phyloP scores from a whole-genome alignment of 176 grass and related monocot genomes.

The Stipa capillata region DNA sequence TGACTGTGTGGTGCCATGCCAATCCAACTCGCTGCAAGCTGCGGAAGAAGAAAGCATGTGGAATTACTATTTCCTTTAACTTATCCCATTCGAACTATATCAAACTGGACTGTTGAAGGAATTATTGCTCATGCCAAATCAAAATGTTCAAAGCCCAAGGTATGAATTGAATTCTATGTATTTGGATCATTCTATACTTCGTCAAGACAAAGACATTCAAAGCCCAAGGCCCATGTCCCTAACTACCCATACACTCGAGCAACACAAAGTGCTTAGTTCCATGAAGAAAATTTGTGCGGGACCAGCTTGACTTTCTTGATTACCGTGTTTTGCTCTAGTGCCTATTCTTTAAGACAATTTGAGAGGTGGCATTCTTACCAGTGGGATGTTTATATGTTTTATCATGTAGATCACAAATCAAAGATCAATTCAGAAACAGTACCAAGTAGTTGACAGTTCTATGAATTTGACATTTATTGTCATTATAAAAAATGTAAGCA shows the following conservation, averaged over 20 bases:
- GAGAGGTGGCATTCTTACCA: background rate
- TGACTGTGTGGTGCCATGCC: conserved; percentile 22
- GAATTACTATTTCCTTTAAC: conserved; percentile 25
- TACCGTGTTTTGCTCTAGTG: background rate
- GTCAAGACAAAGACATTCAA: background rate
- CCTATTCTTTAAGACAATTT: background rate
- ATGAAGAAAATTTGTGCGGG: background rate
- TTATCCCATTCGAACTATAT: conserved; percentile 5
- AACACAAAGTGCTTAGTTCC: background rate
- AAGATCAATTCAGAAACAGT: background rate
- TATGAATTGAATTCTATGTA: background rate
- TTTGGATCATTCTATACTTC: background rate
- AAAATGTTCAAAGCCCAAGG: conserved; percentile 4
- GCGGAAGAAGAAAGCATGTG: conserved; percentile 24
- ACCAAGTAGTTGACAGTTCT: too few species aligned
- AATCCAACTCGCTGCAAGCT: conserved; percentile 22
- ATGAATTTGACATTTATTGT: background rate
- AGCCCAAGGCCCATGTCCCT: background rate
- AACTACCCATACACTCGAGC: background rate
- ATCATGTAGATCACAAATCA: background rate
- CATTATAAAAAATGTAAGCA: background rate
- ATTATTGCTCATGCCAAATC: conserved; percentile 13
- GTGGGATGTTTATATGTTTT: background rate
- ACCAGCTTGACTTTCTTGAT: background rate
- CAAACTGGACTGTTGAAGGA: conserved; percentile 23